Evolutionary conservation across 257 asterid species (phyloP).

Genomic region (Przewalskia tangutica): DNA sequence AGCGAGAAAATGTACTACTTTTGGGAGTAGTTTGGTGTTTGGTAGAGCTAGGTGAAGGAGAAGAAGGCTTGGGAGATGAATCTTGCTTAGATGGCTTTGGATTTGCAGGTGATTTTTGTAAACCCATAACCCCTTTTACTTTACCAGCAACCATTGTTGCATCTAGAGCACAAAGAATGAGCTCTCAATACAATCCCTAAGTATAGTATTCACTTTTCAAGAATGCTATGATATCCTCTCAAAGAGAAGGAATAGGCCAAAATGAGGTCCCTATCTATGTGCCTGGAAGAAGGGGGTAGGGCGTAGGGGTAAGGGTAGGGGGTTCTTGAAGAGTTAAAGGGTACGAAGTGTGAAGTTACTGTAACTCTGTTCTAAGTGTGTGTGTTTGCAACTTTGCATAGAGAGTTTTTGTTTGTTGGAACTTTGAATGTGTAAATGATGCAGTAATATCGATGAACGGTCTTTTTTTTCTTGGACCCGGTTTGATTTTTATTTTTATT

Average conservation of each 20-base stretch:
- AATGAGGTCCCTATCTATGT: neutral
- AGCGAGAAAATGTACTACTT: slow-evolving; percentile 43
- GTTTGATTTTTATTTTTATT: slow-evolving; percentile 5
- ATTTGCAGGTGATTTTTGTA: slow-evolving; percentile 56
- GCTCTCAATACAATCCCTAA: neutral
- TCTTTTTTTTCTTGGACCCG: slow-evolving; percentile 46
- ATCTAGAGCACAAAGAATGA: neutral
- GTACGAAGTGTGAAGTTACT: neutral
- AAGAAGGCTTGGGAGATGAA: slow-evolving; percentile 38
- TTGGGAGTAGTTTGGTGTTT: slow-evolving; percentile 8
- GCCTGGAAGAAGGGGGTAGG: neutral
- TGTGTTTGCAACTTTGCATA: neutral
- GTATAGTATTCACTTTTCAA: neutral
- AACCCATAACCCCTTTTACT: slow-evolving; percentile 59
- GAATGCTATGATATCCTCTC: neutral
- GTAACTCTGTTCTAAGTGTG: neutral
- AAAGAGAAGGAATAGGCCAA: neutral
- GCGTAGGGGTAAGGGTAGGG: neutral
- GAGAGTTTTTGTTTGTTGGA: neutral
- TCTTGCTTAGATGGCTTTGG: slow-evolving; percentile 29
- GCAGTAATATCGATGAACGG: slow-evolving; percentile 60
- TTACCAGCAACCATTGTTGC: slow-evolving; percentile 77
- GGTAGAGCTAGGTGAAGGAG: slow-evolving; percentile 27
- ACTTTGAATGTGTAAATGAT: slow-evolving; percentile 7
- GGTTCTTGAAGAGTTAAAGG: neutral